phyloP scores from a whole-genome alignment of 2,329 filamentous ascomycete species.

The Claviceps cyperi region DNA sequence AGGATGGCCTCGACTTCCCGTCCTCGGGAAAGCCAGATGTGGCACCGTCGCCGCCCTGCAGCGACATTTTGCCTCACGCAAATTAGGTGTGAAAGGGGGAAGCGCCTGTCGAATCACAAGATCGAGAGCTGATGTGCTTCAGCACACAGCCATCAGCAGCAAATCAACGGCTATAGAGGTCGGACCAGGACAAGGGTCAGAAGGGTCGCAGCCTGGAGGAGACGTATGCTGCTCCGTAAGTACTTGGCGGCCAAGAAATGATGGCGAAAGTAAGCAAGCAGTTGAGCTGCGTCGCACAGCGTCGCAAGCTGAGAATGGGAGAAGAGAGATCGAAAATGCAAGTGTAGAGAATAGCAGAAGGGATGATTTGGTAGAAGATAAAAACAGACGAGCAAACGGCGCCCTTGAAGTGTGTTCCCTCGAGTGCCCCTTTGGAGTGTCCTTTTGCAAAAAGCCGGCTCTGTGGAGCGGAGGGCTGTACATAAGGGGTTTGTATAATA shows the following conservation, averaged over 20 bases:
- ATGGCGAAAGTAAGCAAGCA: neutral
- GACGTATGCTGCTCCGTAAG: neutral
- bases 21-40: conserved; percentile 12
- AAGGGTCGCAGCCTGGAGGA: neutral
- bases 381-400: neutral
- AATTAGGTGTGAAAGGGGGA: neutral
- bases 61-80: conserved; percentile 18
- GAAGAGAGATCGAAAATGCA: neutral
- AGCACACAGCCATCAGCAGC: conserved; percentile 7
- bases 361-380: neutral
- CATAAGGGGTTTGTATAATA: neutral
- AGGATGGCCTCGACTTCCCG: conserved; percentile 15
- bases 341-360: conserved; percentile 1
- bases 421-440: neutral
- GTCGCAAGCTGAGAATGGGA: conserved; percentile 1
- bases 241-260: neutral
- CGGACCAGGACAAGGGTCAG: neutral
- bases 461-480: neutral
- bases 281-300: conserved; percentile 2
- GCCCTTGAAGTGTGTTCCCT: neutral
- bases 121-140: conserved; percentile 1
- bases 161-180: neutral
- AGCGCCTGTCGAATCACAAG: neutral
- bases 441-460: too few relatives aligned
- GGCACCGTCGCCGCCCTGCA: conserved; percentile 17